Conservation (phyloP, 768 basidiomycete genomes). For the Panellus pusillus region DNA sequence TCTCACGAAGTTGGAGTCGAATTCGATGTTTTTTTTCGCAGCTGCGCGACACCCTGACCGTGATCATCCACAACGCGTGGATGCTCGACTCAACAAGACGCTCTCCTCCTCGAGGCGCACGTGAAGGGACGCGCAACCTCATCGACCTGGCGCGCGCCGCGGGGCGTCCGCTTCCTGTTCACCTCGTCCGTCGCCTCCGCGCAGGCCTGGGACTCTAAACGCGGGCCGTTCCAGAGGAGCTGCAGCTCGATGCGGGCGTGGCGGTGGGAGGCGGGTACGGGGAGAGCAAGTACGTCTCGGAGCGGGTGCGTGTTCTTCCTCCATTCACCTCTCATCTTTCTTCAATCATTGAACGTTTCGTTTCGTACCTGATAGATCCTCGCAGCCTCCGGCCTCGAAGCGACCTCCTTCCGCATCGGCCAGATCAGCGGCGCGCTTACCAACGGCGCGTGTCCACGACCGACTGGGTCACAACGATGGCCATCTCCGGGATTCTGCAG, state of each 20-base stretch:
- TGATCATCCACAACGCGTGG: too few relatives aligned
- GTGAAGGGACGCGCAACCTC: conserved; percentile 41
- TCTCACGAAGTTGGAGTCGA: too few relatives aligned
- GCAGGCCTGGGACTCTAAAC: conserved; percentile 22
- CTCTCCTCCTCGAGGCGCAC: conserved; percentile 45
- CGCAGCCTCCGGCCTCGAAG: not conserved
- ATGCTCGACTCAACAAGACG: conserved; percentile 45
- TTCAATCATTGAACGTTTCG: not conserved
- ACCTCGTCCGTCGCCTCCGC: conserved; percentile 24
- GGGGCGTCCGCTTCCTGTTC: conserved; percentile 24
- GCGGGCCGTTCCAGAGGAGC: conserved; percentile 34
- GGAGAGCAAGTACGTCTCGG: conserved; percentile 36
- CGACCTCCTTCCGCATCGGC: conserved; percentile 32
- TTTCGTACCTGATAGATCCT: not conserved
- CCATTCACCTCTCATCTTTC: too few relatives aligned
- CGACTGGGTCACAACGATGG: conserved; percentile 63
- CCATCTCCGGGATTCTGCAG: conserved; percentile 59
- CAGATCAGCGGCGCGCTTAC: conserved; percentile 34
- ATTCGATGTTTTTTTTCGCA: too few relatives aligned
- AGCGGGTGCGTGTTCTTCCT: conserved; percentile 26
- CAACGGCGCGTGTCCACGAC: conserved; percentile 37
- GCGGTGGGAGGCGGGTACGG: conserved; percentile 32
- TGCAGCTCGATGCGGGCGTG: conserved; percentile 25
- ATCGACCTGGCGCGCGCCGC: conserved; percentile 23
- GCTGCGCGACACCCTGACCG: too few relatives aligned